Evolutionary conservation across 257 asterid genomes (phyloP).

Genomic region (Ehretia macrophylla): DNA sequence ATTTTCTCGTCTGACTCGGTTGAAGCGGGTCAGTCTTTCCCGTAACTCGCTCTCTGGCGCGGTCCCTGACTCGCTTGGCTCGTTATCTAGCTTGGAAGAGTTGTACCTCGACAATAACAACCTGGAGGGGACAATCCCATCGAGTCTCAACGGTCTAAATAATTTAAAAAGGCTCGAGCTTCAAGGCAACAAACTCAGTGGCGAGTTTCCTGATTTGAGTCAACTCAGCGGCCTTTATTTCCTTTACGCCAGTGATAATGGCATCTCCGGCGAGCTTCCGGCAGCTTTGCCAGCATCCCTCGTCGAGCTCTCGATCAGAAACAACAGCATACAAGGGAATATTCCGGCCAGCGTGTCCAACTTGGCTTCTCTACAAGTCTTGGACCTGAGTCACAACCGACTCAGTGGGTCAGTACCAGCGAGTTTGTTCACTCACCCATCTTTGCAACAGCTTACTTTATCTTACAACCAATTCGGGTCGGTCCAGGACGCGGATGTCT

Average conservation of each 20-base stretch:
- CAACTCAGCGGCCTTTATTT: conserved; percentile 37
- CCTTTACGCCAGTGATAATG: conserved; percentile 71
- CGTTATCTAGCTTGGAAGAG: conserved; percentile 45
- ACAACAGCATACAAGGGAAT: conserved; percentile 49
- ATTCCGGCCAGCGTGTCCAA: conserved; percentile 33
- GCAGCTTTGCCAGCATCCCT: conserved; percentile 44
- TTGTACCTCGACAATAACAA: conserved; percentile 53
- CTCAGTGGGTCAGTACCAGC: conserved; percentile 64
- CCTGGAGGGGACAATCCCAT: conserved; percentile 48
- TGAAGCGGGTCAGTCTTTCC: conserved; percentile 49
- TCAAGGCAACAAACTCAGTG: conserved; percentile 50
- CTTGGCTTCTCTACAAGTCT: conserved; percentile 39
- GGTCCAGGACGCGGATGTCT: conserved; percentile 36
- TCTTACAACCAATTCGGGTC: conserved; percentile 54
- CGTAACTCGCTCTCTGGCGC: conserved; percentile 52
- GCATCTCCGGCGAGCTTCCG: conserved; percentile 62
- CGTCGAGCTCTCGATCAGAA: conserved; percentile 44
- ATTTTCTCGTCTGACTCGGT: conserved; percentile 33
- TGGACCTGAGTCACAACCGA: conserved; percentile 74
- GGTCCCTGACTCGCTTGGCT: conserved; percentile 47
- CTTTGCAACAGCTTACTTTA: conserved; percentile 61
- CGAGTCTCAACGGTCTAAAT: conserved; percentile 39
- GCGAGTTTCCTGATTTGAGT: conserved; percentile 53
- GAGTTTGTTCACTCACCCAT: conserved; percentile 63
- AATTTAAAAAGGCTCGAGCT: conserved; percentile 64